phyloP scores from a whole-genome alignment of 331 rosid species.

The Rhamnella rubrinervis region DNA sequence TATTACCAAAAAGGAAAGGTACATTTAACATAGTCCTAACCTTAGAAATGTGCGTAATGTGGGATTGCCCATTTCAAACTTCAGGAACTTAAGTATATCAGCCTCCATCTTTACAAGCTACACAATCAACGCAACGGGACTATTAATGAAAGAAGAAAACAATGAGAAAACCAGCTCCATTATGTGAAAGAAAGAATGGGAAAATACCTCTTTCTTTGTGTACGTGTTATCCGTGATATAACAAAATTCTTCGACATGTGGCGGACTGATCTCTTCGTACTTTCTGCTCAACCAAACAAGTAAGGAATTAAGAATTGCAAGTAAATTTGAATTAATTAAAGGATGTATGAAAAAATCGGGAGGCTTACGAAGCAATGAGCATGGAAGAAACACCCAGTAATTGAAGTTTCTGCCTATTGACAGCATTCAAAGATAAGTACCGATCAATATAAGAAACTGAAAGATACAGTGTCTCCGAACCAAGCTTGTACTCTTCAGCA shows the following conservation, averaged over 20 bases:
- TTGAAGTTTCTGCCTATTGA: constrained; percentile 39
- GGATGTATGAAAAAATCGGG: neutral
- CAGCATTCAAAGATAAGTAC: constrained; percentile 22
- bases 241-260: constrained; percentile 42
- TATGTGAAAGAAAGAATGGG: neutral
- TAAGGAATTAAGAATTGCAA: neutral
- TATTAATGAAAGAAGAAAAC: neutral
- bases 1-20: neutral
- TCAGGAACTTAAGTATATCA: constrained; percentile 53
- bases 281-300: constrained; percentile 22
- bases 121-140: neutral
- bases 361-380: constrained; percentile 48
- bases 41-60: constrained; percentile 60
- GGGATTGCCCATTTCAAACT: constrained; percentile 76
- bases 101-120: constrained; percentile 73
- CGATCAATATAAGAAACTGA: constrained; percentile 38
- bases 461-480: constrained; percentile 34
- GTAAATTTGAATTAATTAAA: neutral
- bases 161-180: neutral
- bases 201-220: constrained; percentile 39
- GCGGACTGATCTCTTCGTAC: constrained; percentile 51
- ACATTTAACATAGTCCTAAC: constrained; percentile 35
- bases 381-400: constrained; percentile 44
- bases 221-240: constrained; percentile 44
- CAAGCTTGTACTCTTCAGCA: constrained; percentile 45